phyloP scores from a whole-genome alignment of 2,329 filamentous ascomycete species.

The Helotiales sp. region DNA sequence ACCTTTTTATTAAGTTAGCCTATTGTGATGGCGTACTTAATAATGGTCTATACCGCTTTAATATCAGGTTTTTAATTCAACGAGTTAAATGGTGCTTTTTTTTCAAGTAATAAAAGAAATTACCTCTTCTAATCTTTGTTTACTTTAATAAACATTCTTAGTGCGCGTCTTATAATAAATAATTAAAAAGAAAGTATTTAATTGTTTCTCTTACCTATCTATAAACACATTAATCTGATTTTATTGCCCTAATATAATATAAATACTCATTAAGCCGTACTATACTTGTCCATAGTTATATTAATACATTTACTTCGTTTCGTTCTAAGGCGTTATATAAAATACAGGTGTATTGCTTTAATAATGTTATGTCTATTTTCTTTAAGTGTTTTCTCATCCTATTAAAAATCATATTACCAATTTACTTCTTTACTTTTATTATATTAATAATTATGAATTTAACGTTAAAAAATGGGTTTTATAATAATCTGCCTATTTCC shows the following conservation, averaged over 20 bases:
- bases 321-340: slow-evolving; percentile 32
- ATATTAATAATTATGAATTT: slow-evolving; percentile 38
- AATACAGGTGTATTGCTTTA: slow-evolving; percentile 31
- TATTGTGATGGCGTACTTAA: slow-evolving; percentile 1
- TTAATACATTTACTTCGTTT: too few species aligned
- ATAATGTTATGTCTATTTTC: slow-evolving; percentile 28
- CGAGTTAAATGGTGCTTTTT: background rate
- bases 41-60: background rate
- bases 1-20: background rate
- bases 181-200: background rate
- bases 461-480: background rate
- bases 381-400: slow-evolving; percentile 38
- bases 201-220: slow-evolving; percentile 15
- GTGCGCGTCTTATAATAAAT: background rate
- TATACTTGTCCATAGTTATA: too few species aligned
- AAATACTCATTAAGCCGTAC: too few species aligned
- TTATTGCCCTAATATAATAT: too few species aligned
- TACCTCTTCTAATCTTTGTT: too few species aligned
- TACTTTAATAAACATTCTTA: too few species aligned
- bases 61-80: background rate
- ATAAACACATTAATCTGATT: slow-evolving; percentile 32
- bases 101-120: background rate
- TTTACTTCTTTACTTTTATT: slow-evolving; percentile 30
- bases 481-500: background rate
- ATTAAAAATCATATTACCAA: slow-evolving; percentile 28